phyloP scores from a whole-genome alignment of 2,329 filamentous ascomycete species.

The Leptosphaerulina australis region DNA sequence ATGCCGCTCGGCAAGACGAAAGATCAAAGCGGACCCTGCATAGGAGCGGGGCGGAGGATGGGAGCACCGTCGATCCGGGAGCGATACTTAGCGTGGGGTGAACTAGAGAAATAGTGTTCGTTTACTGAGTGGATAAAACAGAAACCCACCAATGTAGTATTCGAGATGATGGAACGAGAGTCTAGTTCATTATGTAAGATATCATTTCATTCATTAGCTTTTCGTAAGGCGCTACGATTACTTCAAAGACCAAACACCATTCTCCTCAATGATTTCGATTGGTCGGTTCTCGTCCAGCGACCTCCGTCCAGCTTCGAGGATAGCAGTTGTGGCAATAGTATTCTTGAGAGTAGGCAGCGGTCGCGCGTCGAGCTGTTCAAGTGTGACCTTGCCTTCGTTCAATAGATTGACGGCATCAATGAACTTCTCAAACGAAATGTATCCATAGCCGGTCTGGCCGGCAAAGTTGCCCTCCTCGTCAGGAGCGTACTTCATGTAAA shows the following conservation, averaged over 20 bases:
- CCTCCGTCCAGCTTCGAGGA: constrained; percentile 82
- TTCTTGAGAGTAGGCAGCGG: constrained; percentile 85
- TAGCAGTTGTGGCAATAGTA: constrained; percentile 89
- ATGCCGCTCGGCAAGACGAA: background rate
- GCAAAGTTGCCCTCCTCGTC: constrained; percentile 95
- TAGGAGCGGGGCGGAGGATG: constrained; percentile 7
- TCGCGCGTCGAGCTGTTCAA: constrained; percentile 78
- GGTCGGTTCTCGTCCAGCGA: constrained; percentile 83
- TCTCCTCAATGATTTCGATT: constrained; percentile 72
- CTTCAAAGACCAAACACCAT: constrained; percentile 71
- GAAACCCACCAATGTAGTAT: too few species aligned
- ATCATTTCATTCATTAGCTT: constrained; percentile 14
- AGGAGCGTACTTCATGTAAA: constrained; percentile 93
- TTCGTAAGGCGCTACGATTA: constrained; percentile 35
- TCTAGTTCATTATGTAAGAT: too few species aligned
- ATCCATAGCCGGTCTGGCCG: constrained; percentile 90
- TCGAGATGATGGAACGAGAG: too few species aligned
- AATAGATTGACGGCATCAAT: constrained; percentile 82
- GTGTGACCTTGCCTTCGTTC: constrained; percentile 73
- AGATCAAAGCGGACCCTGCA: constrained; percentile 6
- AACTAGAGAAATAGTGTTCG: constrained; percentile 3
- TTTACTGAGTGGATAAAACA: constrained; percentile 2
- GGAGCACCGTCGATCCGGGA: constrained; percentile 12
- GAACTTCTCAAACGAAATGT: constrained; percentile 95
- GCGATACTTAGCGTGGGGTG: constrained; percentile 2